phyloP scores from a whole-genome alignment of 768 basidiomycete genomes.

The Lepiota subincarnata region DNA sequence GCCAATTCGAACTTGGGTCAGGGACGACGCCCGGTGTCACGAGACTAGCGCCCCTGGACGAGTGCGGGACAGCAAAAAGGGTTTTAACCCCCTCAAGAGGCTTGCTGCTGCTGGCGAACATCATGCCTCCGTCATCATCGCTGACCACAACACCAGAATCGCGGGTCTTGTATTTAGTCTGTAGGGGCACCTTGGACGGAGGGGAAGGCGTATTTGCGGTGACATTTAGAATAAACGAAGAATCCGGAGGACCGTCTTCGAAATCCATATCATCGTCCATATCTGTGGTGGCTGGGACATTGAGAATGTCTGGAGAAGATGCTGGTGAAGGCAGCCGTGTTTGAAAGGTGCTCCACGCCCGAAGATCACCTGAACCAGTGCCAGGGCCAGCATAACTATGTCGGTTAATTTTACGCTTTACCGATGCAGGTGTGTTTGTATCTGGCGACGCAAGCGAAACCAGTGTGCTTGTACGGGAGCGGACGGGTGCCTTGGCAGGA shows the following conservation, averaged over 20 bases:
- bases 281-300: constrained; percentile 30
- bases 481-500: constrained; percentile 20
- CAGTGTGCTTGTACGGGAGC: constrained; percentile 29
- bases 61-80: constrained; percentile 43
- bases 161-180: constrained; percentile 66
- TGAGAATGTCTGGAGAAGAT: constrained; percentile 16
- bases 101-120: neutral
- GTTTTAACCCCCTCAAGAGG: constrained; percentile 18
- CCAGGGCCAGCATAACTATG: constrained; percentile 64
- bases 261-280: constrained; percentile 57
- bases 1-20: constrained; percentile 59
- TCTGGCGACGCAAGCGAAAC: constrained; percentile 18
- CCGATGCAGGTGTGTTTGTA: neutral
- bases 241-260: constrained; percentile 37
- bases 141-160: constrained; percentile 63
- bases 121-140: constrained; percentile 47
- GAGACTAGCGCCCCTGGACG: constrained; percentile 66
- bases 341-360: constrained; percentile 40
- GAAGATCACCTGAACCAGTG: constrained; percentile 22
- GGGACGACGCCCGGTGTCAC: constrained; percentile 64
- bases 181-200: constrained; percentile 40
- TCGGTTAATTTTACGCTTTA: constrained; percentile 32
- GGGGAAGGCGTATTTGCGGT: constrained; percentile 58
- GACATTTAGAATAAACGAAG: constrained; percentile 56
- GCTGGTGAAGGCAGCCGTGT: constrained; percentile 41